Base-by-base conservation (phyloP, 805 yeast species). In the Ogataea methanolica region DNA sequence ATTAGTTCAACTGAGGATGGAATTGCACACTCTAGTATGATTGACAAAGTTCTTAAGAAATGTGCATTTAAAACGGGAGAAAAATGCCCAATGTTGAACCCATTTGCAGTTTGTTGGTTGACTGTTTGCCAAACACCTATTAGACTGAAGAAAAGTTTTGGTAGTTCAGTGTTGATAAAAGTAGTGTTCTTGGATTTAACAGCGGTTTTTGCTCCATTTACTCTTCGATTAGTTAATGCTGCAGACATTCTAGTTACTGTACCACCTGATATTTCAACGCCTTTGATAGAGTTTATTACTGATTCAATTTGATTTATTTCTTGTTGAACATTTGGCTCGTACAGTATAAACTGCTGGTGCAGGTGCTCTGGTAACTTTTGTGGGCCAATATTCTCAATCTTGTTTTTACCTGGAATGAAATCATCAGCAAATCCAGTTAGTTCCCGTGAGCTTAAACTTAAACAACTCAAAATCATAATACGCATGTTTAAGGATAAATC, bases 401-500 rank as follows among this genome's bases (percentile, higher is more conserved):
- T 67, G 5, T 75, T 72, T 11, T 68, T 65, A 14, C 69, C 69
- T 41, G 45, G 62, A 2, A 73, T 62, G n/a, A 72, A 73, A 0
- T 61, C 70, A 60, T 84, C 92, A 5, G 74, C 72, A 31, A 72
- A 62, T 0, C 90, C 92, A 39, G 85, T 70, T 9, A 90, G 69
- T 52, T 86, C 89, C 50, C 96, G 66, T 0, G 90, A 88, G 3
- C 87, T 78, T 22, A 90, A 66, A 0, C 91, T 83, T 12, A 88
- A 60, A 0, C 87, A 69, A 5, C 91, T 79, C 17, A 94, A 63
- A 8, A 91, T 71, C 29, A 78, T 67, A 67, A 91, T 72, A 42
- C 98, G 66, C 50, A 84, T 91, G 51, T 86, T 94, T 17, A 94
- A 62, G 0, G 96, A 88, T 51, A 85, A 80, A 58, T 92, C 99